Evolutionary conservation across 2,329 filamentous ascomycete genomes (phyloP), one percentile per base, ranked within the genome.

Genomic region (Xylaria sp.): DNA sequence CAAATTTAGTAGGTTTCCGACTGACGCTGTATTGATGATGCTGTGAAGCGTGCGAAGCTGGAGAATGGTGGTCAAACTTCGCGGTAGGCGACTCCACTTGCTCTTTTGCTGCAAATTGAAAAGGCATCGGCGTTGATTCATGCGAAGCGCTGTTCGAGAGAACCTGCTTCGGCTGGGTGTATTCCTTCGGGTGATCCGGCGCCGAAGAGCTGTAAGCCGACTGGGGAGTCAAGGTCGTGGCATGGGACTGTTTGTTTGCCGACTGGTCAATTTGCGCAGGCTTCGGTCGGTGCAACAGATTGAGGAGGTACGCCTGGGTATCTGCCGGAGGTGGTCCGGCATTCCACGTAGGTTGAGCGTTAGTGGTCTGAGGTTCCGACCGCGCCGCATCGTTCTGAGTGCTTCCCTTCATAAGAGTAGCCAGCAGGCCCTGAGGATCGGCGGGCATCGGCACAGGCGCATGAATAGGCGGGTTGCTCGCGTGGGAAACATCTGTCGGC

Each of bases 301-400:
- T 89, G 58, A 97, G 84, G 44, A 99, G 79, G 68, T 94, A 90
- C 60, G 93, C 87, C 72, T 95, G 90, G 4, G 92, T 90, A 70
- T 91, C 88, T 43, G 85, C 80, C 19, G 82, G 74, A 48, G 84
- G 82, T 40, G 82, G 76, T 29, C 76, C 76, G 21, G 76, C 72
- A 59, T 72, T 76, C 73, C 80, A 82, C 38, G 66, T 66, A 42
- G 57, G 57, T 40, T 62, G 50, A 29, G 59, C 60, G n/a, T 34
- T 34, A n/a, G 63, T 54, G 21, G 59, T 59, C 60, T 67, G 68
- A 54, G 63, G 57, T 47, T 76, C 74, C n/a, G 63, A 58, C 62
- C 71, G 70, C 7, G 73, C 58, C 52, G 74, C 72, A 39, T 83
- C 80, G 24, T 74, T 70, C 55, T 83, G 79, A 59, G 78, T 69